Evolutionary conservation across 352 stramenopile genomes (phyloP).

Genomic region (Globisporangium barbulae): DNA sequence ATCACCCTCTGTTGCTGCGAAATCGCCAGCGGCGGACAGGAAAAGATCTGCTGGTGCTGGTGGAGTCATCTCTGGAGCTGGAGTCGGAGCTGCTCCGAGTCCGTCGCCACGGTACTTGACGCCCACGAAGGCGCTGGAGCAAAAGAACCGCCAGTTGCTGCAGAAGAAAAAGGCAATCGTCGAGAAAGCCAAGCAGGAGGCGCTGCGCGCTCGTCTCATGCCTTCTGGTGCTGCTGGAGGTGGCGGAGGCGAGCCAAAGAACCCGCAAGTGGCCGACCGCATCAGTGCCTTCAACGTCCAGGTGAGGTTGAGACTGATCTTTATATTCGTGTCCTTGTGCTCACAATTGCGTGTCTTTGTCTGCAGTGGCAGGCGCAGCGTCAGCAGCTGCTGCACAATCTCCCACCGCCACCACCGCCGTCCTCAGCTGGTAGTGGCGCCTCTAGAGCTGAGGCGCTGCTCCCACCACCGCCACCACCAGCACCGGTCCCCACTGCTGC

Average conservation of each 20-base stretch:
- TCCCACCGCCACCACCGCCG: slow-evolving; percentile 19
- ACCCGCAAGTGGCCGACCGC: slow-evolving; percentile 23
- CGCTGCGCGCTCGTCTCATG: not conserved
- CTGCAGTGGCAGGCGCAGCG: slow-evolving; percentile 43
- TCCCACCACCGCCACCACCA: slow-evolving; percentile 15
- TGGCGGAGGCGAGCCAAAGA: not conserved
- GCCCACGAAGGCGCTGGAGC: slow-evolving; percentile 13
- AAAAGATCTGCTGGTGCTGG: not conserved
- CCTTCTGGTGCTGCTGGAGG: not conserved
- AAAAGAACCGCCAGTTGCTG: slow-evolving; percentile 17
- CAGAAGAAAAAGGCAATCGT: slow-evolving; percentile 25
- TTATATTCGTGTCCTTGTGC: not conserved
- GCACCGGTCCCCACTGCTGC: slow-evolving; percentile 12
- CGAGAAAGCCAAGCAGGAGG: slow-evolving; percentile 21
- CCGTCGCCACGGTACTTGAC: slow-evolving; percentile 12
- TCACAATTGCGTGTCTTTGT: not conserved
- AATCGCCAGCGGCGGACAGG: slow-evolving; percentile 1
- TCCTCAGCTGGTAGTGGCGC: not conserved
- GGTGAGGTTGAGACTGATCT: slow-evolving; percentile 15
- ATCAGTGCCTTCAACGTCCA: slow-evolving; percentile 61
- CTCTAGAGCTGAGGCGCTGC: not conserved
- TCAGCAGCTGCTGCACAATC: slow-evolving; percentile 30
- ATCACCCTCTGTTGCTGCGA: not conserved
- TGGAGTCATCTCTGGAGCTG: not conserved
- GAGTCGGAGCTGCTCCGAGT: not conserved